Evolutionary conservation across 352 stramenopile genomes (phyloP), one percentile per base, ranked within the genome.

Genomic region (Globisporangium polare): DNA sequence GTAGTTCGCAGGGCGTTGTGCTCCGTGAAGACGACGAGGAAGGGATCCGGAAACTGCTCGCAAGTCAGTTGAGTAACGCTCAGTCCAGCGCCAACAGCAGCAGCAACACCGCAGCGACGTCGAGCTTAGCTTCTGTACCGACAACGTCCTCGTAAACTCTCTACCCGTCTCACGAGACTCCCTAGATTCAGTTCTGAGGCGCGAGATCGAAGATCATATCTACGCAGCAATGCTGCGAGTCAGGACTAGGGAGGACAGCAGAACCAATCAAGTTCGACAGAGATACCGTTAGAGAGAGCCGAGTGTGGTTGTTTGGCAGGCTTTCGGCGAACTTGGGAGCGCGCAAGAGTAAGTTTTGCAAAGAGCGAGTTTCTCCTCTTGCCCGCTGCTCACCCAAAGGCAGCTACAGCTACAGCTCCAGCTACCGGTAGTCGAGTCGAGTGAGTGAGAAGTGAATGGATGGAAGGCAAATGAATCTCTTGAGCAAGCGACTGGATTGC

Each of bases 11-110:
- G 57, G 66, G 68, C 58, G 77, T 80, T 9, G 72, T 80, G 24
- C 58, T 80, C 15, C 63, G 68, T n/a, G 75, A 78, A 35, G 63
- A 78, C 43, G 73, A 80, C 33, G 72, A 70, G 17, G 63, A 78
- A 22, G 69, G 60, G 3, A 80, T 84, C 27, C 66, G 64, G 31
- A 65, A 56, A 41, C 53, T 77, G 31, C 41, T 80, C 22, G 60
- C 61, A 26, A 45, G 35, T 2, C 63, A 69, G 15, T 18, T 54
- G 58, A 45, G 22, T 10, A 22, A 15, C 18, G 46, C 27, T 2
- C 52, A 55, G 7, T 17, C 26, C 13, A 55, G 52, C 20, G 37
- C 22, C 42, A 60, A 26, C 39, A 53, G 52, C 20, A 45, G 24
- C 42, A 60, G 33, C 39, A 53, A n/a, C 2, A 6, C 29, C 29